Base-by-base conservation (phyloP, 2,329 filamentous ascomycete genomes). In the Fusarium sp. region DNA sequence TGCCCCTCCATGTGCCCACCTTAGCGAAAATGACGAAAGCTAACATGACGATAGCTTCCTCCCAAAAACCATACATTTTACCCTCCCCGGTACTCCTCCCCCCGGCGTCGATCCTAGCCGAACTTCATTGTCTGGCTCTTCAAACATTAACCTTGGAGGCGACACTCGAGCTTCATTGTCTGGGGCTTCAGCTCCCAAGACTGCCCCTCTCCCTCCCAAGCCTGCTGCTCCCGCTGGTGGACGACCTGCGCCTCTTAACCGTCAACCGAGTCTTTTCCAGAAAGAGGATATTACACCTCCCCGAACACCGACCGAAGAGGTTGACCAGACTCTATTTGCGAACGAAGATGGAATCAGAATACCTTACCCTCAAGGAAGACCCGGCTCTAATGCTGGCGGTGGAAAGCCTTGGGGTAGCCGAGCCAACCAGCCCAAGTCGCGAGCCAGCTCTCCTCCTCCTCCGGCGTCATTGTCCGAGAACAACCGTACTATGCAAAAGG, bases 51-150 rank as follows among this genome's bases (percentile, higher is more conserved):
- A 71, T 78, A 97, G 94, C 61, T 97, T 97, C 78, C 88, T 98
- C 38, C 95, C 95, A 34, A 94, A 97, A 80, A 98, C 95, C 43
- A 86, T 97, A 76, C 91, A 97, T 80, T 98, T 98, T 80, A 90
- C 91, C 73, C 85, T 92, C 60, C 88, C 88, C 13, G 85, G 85
- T 41, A 85, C 84, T 32, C 83, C 84, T 54, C 81, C 80, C 62
- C 82, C 77, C 67, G 77, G 77, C 65, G 78, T 74, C 70, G 78
- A 78, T 54, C 70, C 65, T 6, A 48, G 70, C 62, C 77, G 73
- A 75, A 67, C 74, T 71, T 66, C 75, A 58, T 38, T 65, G 47
- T 60, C 76, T 70, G 75, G 76, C 69, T 66, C 76, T 34, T 62
- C 74, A 64, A 74, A 70, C 11, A 53, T 53, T 29, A 53, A 41